A percentile compares a stretch with the other conserved stretches of the same genome.
phyloP scores from a whole-genome alignment of 2,329 filamentous ascomycete species.

The Colletotrichum brevisporum region DNA sequence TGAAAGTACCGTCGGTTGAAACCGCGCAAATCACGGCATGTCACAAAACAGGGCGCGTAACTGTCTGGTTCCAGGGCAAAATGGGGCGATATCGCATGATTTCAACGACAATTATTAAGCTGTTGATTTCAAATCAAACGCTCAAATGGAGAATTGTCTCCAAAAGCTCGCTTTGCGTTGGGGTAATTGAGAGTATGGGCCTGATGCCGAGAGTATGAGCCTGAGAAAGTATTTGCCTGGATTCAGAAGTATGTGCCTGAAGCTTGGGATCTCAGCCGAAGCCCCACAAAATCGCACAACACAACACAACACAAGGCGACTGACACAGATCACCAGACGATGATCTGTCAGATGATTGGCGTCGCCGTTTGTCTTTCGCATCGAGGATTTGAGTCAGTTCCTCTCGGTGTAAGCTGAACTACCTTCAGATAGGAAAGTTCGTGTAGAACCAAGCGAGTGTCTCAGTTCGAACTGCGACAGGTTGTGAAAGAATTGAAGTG shows the following conservation, averaged over 20 bases:
- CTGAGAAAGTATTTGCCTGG: neutral
- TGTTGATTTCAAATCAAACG: neutral
- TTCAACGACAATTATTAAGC: neutral
- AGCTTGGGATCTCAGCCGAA: neutral
- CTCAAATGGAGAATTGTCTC: neutral
- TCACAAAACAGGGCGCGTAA: neutral
- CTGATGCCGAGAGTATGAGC: neutral
- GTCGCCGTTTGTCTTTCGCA: too few relatives aligned
- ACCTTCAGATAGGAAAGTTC: too few relatives aligned
- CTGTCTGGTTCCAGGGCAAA: neutral
- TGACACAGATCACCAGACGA: too few relatives aligned
- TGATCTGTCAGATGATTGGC: too few relatives aligned
- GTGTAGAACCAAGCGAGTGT: too few relatives aligned
- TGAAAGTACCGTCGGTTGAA: too few relatives aligned
- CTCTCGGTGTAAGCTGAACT: too few relatives aligned
- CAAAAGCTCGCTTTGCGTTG: neutral
- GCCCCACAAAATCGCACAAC: accelerated
- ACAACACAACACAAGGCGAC: neutral
- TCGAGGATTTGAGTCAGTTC: too few relatives aligned
- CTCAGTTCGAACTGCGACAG: too few relatives aligned
- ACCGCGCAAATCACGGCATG: too few relatives aligned
- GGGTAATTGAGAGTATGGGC: neutral
- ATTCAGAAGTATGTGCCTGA: slow-evolving; percentile 21
- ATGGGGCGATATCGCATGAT: neutral
- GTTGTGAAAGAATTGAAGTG: too few relatives aligned